Conservation (phyloP, 2,329 filamentous ascomycete genomes). For the Penicillium capsulatum region DNA sequence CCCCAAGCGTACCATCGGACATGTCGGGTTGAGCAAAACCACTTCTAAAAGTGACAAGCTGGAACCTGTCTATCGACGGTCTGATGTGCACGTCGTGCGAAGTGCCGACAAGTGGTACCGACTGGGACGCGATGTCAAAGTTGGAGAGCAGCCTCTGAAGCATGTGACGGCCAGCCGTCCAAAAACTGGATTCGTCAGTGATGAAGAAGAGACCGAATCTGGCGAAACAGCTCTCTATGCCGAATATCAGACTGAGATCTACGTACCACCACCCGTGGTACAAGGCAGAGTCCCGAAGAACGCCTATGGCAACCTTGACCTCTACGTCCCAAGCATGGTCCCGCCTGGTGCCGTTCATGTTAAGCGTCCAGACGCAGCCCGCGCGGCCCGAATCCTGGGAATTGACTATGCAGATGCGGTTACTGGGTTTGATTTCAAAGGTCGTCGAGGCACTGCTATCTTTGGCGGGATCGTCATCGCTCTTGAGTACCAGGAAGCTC, state of each 20-base stretch:
- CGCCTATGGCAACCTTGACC: conserved; percentile 58
- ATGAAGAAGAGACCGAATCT: conserved; percentile 44
- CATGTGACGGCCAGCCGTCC: conserved; percentile 54
- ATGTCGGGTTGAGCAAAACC: conserved; percentile 56
- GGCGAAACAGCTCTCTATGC: conserved; percentile 59
- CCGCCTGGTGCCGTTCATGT: conserved; percentile 58
- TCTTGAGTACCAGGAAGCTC: conserved; percentile 64
- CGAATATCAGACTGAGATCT: conserved; percentile 62
- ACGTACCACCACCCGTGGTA: conserved; percentile 70
- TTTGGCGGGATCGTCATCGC: conserved; percentile 75
- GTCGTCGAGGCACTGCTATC: conserved; percentile 79
- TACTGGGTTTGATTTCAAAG: conserved; percentile 83
- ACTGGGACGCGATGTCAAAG: conserved; percentile 71
- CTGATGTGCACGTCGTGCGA: conserved; percentile 72
- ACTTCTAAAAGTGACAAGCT: conserved; percentile 49
- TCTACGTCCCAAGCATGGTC: conserved; percentile 62
- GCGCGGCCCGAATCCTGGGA: conserved; percentile 69
- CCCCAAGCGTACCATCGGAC: conserved; percentile 69
- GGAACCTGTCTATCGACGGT: conserved; percentile 76
- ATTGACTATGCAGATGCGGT: conserved; percentile 88
- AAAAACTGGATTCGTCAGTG: conserved; percentile 29
- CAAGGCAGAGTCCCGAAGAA: conserved; percentile 65
- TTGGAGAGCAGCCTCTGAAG: conserved; percentile 77
- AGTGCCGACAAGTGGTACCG: conserved; percentile 90
- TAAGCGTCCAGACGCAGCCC: conserved; percentile 55